Conservation (phyloP, 2,329 filamentous ascomycete species). For the Laburnicola sp. region DNA sequence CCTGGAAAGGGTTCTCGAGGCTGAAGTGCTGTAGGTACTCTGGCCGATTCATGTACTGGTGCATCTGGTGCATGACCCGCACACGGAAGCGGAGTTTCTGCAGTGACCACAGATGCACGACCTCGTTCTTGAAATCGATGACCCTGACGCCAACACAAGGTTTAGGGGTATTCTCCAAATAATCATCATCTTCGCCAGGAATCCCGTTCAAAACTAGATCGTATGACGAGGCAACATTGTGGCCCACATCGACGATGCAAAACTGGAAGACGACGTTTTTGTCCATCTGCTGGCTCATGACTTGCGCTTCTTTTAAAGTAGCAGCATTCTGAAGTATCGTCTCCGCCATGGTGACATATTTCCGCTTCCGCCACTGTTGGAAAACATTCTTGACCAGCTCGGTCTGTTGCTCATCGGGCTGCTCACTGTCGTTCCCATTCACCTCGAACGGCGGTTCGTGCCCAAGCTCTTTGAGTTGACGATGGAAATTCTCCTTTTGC, state of each 20-base stretch:
- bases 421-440: conserved; percentile 27
- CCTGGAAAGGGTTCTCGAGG: conserved; percentile 89
- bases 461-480: conserved; percentile 70
- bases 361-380: conserved; percentile 77
- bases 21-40: conserved; percentile 93
- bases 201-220: conserved; percentile 94
- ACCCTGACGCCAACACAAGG: conserved; percentile 90
- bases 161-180: conserved; percentile 78
- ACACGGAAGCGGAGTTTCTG: conserved; percentile 88
- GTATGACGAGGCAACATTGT: conserved; percentile 89
- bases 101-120: conserved; percentile 91
- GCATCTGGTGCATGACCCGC: conserved; percentile 91
- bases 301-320: conserved; percentile 89
- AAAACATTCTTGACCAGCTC: conserved; percentile 68
- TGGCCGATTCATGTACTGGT: conserved; percentile 93
- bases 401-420: conserved; percentile 71
- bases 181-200: conserved; percentile 79
- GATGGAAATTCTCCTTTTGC: conserved; percentile 83
- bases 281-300: conserved; percentile 96
- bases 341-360: conserved; percentile 93
- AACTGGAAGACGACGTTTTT: conserved; percentile 95
- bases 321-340: conserved; percentile 85
- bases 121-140: conserved; percentile 82
- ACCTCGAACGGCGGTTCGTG: conserved; percentile 59
- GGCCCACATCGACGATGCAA: conserved; percentile 83